A percentile compares a stretch with the other conserved stretches of the same genome.
These are phyloP conservation scores for Candida arabinofermentans DNA, from an alignment of 805 yeast genomes.

Conservation along the genomic window DNA sequence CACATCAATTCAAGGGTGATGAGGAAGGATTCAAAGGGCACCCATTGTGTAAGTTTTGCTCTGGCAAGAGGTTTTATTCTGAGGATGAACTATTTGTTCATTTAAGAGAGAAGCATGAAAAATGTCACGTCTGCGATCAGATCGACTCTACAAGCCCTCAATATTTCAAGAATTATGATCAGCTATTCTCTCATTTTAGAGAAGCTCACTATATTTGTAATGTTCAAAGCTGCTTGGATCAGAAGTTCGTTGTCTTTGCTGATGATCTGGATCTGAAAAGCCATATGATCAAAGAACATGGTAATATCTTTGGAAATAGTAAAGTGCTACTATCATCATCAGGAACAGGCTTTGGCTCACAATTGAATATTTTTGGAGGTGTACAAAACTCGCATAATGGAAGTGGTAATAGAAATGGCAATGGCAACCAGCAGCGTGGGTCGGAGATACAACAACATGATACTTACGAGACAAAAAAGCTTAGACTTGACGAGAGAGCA, in stretches of 20 bases:
- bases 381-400: constrained; percentile 17
- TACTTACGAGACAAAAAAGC: constrained; percentile 45
- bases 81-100: constrained; percentile 83
- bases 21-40: constrained; percentile 80
- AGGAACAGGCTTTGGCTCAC: constrained; percentile 31
- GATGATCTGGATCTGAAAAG: constrained; percentile 84
- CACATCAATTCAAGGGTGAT: constrained; percentile 75
- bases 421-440: constrained; percentile 8
- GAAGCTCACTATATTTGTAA: constrained; percentile 72
- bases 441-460: constrained; percentile 28
- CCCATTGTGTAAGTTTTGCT: constrained; percentile 82
- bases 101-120: constrained; percentile 78
- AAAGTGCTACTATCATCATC: constrained; percentile 33
- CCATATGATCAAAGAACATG: constrained; percentile 83
- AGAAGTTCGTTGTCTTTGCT: constrained; percentile 86
- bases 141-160: constrained; percentile 57
- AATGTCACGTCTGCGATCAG: constrained; percentile 86
- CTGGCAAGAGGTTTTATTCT: constrained; percentile 72
- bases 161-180: constrained; percentile 74
- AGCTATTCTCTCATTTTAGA: constrained; percentile 71
- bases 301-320: constrained; percentile 47
- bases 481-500: constrained; percentile 80
- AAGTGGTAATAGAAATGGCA: constrained; percentile 13
- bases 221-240: constrained; percentile 74
- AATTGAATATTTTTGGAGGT: constrained; percentile 53